Evolutionary conservation across 805 yeast genomes (phyloP).

Genomic region (Ogataea populi-albae): DNA sequence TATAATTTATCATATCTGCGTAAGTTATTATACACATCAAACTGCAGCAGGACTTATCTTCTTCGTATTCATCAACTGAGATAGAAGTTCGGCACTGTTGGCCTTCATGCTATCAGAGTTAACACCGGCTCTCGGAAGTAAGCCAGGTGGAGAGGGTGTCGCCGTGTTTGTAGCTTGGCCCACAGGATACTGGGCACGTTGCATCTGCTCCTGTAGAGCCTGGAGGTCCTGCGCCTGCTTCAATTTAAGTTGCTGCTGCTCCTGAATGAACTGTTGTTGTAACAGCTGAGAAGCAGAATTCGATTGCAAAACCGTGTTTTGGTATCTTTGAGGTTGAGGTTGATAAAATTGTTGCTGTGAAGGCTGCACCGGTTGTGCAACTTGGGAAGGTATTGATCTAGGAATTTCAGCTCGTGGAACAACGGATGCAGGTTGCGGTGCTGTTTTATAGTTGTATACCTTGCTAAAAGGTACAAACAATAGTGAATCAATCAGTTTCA

Average conservation of each 20-base stretch:
- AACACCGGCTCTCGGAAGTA: slow-evolving; percentile 35
- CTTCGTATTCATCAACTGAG: slow-evolving; percentile 82
- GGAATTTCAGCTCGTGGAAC: slow-evolving; percentile 5
- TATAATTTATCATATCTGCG: neutral
- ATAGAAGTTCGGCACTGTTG: slow-evolving; percentile 64
- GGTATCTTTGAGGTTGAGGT: slow-evolving; percentile 28
- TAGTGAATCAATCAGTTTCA: slow-evolving; percentile 30
- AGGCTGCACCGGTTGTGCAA: slow-evolving; percentile 29
- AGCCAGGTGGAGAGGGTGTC: slow-evolving; percentile 76
- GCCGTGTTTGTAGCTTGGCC: slow-evolving; percentile 32
- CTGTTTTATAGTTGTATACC: slow-evolving; percentile 27
- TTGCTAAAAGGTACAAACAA: slow-evolving; percentile 33
- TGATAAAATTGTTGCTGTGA: slow-evolving; percentile 31
- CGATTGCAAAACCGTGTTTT: slow-evolving; percentile 25
- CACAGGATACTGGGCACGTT: slow-evolving; percentile 14
- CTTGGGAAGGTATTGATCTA: slow-evolving; percentile 5
- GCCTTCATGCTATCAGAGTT: slow-evolving; percentile 14
- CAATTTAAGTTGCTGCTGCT: slow-evolving; percentile 27
- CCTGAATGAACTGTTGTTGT: slow-evolving; percentile 31
- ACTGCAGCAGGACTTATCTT: slow-evolving; percentile 18
- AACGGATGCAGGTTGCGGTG: slow-evolving; percentile 4
- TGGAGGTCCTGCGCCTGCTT: slow-evolving; percentile 13
- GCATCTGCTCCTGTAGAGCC: slow-evolving; percentile 25
- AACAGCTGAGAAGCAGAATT: slow-evolving; percentile 26
- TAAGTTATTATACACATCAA: slow-evolving; percentile 5